These are phyloP conservation scores for Coemansia furcata DNA, from an alignment of 192 early-diverging fungal genomes.

Conservation along the genomic window DNA sequence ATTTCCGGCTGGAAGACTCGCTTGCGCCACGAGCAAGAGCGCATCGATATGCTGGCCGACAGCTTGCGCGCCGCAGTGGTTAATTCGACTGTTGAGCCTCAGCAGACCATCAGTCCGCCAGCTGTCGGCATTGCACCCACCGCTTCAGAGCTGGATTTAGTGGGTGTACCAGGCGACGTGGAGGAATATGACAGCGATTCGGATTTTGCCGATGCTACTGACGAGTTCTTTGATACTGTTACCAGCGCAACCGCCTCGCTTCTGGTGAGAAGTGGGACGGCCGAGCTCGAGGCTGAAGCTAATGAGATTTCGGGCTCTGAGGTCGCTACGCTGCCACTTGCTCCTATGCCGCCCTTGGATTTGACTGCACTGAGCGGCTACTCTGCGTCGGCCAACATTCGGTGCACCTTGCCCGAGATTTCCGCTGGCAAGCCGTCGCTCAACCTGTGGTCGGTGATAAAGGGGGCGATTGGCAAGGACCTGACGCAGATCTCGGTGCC, in stretches of 20 bases:
- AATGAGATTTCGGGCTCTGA: neutral
- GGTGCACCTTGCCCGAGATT: slow-evolving; percentile 52
- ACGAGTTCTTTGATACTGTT: slow-evolving; percentile 71
- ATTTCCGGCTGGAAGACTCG: slow-evolving; percentile 29
- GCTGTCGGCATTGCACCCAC: neutral
- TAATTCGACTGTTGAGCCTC: slow-evolving; percentile 13
- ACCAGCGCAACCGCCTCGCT: slow-evolving; percentile 22
- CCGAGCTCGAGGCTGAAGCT: neutral
- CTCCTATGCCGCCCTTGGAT: slow-evolving; percentile 2
- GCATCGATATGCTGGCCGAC: slow-evolving; percentile 53
- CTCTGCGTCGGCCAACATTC: slow-evolving; percentile 19
- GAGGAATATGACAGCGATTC: slow-evolving; percentile 45
- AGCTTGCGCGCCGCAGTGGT: slow-evolving; percentile 48
- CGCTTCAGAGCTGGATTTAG: neutral
- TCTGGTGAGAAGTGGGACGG: slow-evolving; percentile 1
- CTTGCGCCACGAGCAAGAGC: slow-evolving; percentile 47
- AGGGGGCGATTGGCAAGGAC: slow-evolving; percentile 85
- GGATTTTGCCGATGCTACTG: slow-evolving; percentile 53
- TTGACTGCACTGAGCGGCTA: slow-evolving; percentile 49
- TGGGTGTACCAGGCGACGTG: neutral
- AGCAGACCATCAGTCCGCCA: neutral
- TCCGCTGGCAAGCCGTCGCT: slow-evolving; percentile 61
- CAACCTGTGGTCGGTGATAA: slow-evolving; percentile 83
- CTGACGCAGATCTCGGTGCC: slow-evolving; percentile 81
- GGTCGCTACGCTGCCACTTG: neutral